Conservation (phyloP, 129 eudicot species). For the Silybum marianum region DNA sequence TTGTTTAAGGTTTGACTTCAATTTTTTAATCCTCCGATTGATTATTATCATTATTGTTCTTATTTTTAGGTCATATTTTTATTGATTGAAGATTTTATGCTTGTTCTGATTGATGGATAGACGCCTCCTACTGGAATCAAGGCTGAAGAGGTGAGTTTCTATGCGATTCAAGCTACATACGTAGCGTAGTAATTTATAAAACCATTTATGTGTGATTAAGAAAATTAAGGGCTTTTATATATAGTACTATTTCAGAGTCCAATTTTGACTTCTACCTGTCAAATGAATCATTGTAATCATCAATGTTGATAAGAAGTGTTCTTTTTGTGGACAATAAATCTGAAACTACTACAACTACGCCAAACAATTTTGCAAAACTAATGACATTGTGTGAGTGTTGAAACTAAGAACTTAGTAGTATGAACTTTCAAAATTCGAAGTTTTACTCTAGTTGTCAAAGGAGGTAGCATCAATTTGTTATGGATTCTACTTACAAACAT, state of each 20-base stretch:
- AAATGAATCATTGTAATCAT: slow-evolving; percentile 10
- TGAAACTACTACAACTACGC: too few species aligned
- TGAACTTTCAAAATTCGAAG: not conserved
- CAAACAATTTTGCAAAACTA: too few species aligned
- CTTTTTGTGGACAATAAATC: too few species aligned
- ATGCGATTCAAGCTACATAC: not conserved
- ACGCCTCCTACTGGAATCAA: slow-evolving; percentile 77
- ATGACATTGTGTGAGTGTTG: too few species aligned
- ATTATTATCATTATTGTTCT: not conserved
- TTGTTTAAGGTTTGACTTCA: slow-evolving; percentile 63
- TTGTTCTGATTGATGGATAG: slow-evolving; percentile 28
- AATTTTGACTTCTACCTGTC: slow-evolving; percentile 26
- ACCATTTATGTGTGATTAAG: not conserved
- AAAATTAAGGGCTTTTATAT: not conserved
- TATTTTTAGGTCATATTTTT: not conserved
- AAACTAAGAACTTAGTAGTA: too few species aligned
- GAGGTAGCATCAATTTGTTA: not conserved
- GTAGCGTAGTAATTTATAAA: not conserved
- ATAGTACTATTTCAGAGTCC: slow-evolving; percentile 1
- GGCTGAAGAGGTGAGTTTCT: slow-evolving; percentile 68
- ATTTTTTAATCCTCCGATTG: not conserved
- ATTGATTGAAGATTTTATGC: not conserved
- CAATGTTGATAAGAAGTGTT: not conserved
- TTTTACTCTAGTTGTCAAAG: too few species aligned
- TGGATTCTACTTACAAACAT: not conserved